Evolutionary conservation across 805 yeast genomes (phyloP).

Genomic region (Torulaspora gathmanii): DNA sequence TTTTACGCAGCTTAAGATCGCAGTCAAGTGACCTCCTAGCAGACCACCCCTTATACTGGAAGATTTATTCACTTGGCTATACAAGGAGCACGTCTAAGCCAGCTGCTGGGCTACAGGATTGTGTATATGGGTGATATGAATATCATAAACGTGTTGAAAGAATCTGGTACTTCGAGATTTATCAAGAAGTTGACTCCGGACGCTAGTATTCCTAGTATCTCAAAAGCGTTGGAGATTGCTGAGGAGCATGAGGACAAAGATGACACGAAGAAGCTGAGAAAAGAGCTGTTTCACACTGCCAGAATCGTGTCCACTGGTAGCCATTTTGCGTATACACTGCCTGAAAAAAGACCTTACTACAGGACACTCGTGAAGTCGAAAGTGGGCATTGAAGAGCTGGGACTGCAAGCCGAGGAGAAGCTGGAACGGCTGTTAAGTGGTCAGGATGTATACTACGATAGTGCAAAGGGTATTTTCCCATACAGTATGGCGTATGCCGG

Average conservation of each 20-base stretch:
- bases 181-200: constrained; percentile 29
- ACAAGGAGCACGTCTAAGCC: too few species aligned
- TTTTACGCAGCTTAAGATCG: too few species aligned
- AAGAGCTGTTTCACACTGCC: constrained; percentile 42
- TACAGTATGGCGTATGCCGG: constrained; percentile 94
- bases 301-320: constrained; percentile 51
- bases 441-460: constrained; percentile 39
- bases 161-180: constrained; percentile 24
- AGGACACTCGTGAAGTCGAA: constrained; percentile 54
- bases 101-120: too few species aligned
- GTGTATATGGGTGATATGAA: constrained; percentile 17
- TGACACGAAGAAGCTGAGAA: constrained; percentile 19
- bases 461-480: constrained; percentile 52
- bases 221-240: constrained; percentile 29
- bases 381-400: constrained; percentile 58
- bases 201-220: constrained; percentile 30
- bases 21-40: constrained; percentile 5
- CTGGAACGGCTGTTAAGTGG: constrained; percentile 63
- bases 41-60: too few species aligned
- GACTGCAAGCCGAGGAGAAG: constrained; percentile 44
- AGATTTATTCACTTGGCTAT: too few species aligned
- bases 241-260: constrained; percentile 17
- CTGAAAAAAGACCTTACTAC: constrained; percentile 54
- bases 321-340: constrained; percentile 67
- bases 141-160: constrained; percentile 23